Evolutionary conservation across 768 basidiomycete genomes (phyloP).

Genomic region (Imleria badia): DNA sequence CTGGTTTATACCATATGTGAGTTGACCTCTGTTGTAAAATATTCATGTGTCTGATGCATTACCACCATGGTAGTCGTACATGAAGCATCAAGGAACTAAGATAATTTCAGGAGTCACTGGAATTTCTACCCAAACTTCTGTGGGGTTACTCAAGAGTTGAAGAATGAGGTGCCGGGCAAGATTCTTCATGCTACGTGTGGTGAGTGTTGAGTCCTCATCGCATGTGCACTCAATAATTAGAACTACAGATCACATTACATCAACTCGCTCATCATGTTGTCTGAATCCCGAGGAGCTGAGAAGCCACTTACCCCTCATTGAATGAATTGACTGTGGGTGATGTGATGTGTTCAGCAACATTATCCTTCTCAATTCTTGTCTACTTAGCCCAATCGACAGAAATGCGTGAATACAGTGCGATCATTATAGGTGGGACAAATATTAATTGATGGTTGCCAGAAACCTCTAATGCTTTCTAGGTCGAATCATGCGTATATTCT

Average conservation of each 20-base stretch:
- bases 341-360: background rate
- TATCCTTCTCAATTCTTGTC: no score
- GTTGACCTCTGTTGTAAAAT: background rate
- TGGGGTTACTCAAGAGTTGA: slow-evolving; percentile 24
- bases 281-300: slow-evolving; percentile 19
- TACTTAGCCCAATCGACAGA: no score
- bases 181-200: slow-evolving; percentile 30
- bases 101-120: slow-evolving; percentile 35
- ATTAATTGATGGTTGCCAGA: no score
- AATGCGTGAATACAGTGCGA: no score
- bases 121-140: slow-evolving; percentile 31
- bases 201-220: background rate
- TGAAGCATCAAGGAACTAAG: background rate
- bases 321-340: slow-evolving; percentile 23
- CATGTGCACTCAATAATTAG: background rate
- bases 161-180: slow-evolving; percentile 26
- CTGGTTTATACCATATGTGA: slow-evolving; percentile 29
- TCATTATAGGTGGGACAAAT: no score
- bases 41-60: slow-evolving; percentile 4
- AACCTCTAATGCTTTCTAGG: no score
- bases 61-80: background rate
- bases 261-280: slow-evolving; percentile 24
- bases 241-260: slow-evolving; percentile 28
- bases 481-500: no score
- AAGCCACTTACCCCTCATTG: slow-evolving; percentile 26